Percentiles rank a stretch among this genome's conserved stretches.
phyloP scores from a whole-genome alignment of 768 basidiomycete genomes.

The Russula brevipes region DNA sequence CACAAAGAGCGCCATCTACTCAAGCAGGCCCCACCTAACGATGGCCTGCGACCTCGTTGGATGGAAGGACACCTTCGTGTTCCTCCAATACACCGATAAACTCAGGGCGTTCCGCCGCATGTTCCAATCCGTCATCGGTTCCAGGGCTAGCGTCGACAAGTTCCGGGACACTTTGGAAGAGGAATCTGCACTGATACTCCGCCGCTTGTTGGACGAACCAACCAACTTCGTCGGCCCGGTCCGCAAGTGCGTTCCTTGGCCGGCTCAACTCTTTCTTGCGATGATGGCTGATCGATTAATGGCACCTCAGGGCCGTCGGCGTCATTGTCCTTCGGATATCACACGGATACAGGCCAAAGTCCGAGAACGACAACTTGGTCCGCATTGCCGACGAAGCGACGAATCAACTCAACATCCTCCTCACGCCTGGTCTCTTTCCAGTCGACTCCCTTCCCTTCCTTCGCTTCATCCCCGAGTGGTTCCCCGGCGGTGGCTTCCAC shows the following conservation, averaged over 20 bases:
- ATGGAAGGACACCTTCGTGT: conserved; percentile 24
- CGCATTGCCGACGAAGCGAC: conserved; percentile 27
- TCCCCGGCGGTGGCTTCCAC: conserved; percentile 28
- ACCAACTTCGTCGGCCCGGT: conserved; percentile 21
- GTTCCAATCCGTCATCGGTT: conserved; percentile 25
- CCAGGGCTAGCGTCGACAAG: conserved; percentile 19
- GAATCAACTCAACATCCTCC: conserved; percentile 20
- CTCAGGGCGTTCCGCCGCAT: conserved; percentile 25
- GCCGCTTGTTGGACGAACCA: conserved; percentile 23
- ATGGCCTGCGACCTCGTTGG: conserved; percentile 27
- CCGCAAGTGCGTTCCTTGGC: conserved; percentile 21
- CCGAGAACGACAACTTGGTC: conserved; percentile 24
- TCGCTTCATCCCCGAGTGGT: conserved; percentile 28
- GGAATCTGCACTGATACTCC: conserved; percentile 20
- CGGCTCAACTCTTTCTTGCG: background rate
- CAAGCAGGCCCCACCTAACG: conserved; percentile 24
- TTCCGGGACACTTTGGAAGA: conserved; percentile 23
- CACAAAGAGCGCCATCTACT: conserved; percentile 30
- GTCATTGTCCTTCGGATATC: conserved; percentile 25
- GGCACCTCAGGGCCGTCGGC: conserved; percentile 19
- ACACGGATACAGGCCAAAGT: conserved; percentile 24
- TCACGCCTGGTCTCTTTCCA: conserved; percentile 18
- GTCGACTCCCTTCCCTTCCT: conserved; percentile 28
- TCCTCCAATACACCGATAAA: conserved; percentile 25
- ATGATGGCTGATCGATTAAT: background rate